Evolutionary conservation across 129 eudicot genomes (phyloP).

Genomic region (Pseudognaphalium luteoalbum): DNA sequence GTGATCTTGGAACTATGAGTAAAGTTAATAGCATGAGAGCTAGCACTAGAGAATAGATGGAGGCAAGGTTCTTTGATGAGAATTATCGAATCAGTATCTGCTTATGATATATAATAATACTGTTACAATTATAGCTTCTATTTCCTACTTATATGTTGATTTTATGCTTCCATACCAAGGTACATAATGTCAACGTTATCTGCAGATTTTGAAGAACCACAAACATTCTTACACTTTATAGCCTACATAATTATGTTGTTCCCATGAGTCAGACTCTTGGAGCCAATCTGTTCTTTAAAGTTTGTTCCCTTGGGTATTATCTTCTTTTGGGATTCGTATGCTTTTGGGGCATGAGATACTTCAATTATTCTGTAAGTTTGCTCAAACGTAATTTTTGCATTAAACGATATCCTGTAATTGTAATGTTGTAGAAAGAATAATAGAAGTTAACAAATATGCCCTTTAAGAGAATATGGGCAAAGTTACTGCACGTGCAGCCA

Average conservation of each 20-base stretch:
- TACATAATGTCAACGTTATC: neutral
- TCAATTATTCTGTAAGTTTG: constrained; percentile 12
- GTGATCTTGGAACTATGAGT: neutral
- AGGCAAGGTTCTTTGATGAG: neutral
- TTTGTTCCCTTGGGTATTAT: neutral
- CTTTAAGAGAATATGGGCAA: neutral
- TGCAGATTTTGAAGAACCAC: neutral
- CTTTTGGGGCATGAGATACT: neutral
- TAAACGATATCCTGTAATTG: neutral
- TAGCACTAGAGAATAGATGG: neutral
- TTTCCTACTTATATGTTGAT: neutral
- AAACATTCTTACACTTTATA: too few species aligned
- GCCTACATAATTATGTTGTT: neutral
- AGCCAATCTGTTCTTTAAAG: neutral
- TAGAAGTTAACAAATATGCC: neutral
- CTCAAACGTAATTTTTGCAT: neutral
- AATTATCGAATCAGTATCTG: neutral
- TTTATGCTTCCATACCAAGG: neutral
- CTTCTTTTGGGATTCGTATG: neutral
- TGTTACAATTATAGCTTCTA: too few species aligned
- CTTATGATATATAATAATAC: neutral
- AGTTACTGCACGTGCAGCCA: neutral
- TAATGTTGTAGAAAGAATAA: neutral
- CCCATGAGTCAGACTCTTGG: neutral
- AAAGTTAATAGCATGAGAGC: neutral